A percentile compares a stretch with the other conserved stretches of the same genome.
Conservation (phyloP, 1,284 basidiomycete genomes). For the Cryptococcus sp. region DNA sequence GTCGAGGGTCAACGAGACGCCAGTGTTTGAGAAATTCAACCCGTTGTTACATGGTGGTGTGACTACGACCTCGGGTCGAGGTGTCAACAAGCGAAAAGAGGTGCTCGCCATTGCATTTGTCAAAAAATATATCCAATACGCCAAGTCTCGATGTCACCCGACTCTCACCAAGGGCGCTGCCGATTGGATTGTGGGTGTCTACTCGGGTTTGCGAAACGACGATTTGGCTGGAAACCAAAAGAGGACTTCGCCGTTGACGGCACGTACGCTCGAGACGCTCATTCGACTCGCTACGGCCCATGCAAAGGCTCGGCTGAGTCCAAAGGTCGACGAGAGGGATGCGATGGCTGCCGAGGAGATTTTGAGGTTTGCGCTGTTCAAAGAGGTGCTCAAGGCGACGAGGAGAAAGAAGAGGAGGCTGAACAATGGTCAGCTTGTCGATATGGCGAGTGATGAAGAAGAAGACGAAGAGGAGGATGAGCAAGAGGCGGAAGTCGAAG, state of each 20-base stretch:
- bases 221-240: conserved; percentile 85
- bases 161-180: conserved; percentile 87
- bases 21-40: conserved; percentile 93
- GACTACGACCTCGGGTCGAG: conserved; percentile 56
- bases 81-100: conserved; percentile 62
- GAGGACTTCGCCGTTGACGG: conserved; percentile 92
- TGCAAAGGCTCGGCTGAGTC: conserved; percentile 87
- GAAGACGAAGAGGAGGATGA: conserved; percentile 51
- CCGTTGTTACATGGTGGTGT: conserved; percentile 87
- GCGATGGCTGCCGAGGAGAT: conserved; percentile 90
- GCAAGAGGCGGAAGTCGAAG: conserved; percentile 10
- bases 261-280: conserved; percentile 96
- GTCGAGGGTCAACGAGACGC: conserved; percentile 58
- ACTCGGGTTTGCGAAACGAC: conserved; percentile 87
- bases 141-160: conserved; percentile 81
- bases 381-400: conserved; percentile 82
- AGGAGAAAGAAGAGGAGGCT: conserved; percentile 70
- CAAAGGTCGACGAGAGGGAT: conserved; percentile 78
- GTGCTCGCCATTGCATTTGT: conserved; percentile 90
- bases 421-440: conserved; percentile 56
- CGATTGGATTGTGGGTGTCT: conserved; percentile 89
- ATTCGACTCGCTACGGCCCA: conserved; percentile 98
- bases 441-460: conserved; percentile 50
- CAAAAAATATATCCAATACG: conserved; percentile 98
- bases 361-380: conserved; percentile 94